Conservation (phyloP, 176 grass and related monocot species). For the Cocos nucifera region DNA sequence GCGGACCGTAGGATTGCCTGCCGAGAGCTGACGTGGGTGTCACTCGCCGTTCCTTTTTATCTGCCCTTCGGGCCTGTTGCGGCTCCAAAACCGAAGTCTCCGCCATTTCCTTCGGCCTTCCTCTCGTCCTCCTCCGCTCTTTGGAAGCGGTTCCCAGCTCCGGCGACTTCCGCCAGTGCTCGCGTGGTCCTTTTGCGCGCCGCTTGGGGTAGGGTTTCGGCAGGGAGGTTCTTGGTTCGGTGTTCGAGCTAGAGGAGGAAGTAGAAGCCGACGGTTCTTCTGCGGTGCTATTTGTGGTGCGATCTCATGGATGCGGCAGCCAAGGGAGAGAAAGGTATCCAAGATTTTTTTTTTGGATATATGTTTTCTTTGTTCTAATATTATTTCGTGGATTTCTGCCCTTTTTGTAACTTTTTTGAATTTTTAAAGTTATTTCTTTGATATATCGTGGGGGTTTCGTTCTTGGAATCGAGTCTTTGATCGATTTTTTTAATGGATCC, state of each 20-base stretch:
- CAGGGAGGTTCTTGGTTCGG: not conserved
- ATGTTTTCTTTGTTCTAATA: too few relatives aligned
- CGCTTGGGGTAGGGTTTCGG: too few relatives aligned
- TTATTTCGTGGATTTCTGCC: too few relatives aligned
- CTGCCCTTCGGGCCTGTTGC: not conserved
- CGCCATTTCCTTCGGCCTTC: not conserved
- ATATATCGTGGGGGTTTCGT: too few relatives aligned
- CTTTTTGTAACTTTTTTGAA: too few relatives aligned
- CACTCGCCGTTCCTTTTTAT: not conserved
- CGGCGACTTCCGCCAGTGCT: too few relatives aligned
- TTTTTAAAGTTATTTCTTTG: too few relatives aligned
- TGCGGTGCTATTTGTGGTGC: conserved; percentile 79
- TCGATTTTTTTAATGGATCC: too few relatives aligned
- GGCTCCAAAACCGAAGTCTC: too few relatives aligned
- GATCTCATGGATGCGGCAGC: conserved; percentile 69
- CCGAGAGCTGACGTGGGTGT: not conserved
- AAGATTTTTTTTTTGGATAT: not conserved
- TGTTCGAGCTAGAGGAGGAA: conserved; percentile 79
- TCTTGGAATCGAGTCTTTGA: too few relatives aligned
- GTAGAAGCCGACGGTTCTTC: conserved; percentile 53
- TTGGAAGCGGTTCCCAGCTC: not conserved
- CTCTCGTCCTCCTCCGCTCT: not conserved
- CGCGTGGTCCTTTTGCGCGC: too few relatives aligned
- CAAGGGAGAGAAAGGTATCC: conserved; percentile 66
- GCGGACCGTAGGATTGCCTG: not conserved